Percentiles rank a stretch among this genome's conserved stretches.
phyloP scores from a whole-genome alignment of 805 yeast genomes.

The Candida tallmaniae region DNA sequence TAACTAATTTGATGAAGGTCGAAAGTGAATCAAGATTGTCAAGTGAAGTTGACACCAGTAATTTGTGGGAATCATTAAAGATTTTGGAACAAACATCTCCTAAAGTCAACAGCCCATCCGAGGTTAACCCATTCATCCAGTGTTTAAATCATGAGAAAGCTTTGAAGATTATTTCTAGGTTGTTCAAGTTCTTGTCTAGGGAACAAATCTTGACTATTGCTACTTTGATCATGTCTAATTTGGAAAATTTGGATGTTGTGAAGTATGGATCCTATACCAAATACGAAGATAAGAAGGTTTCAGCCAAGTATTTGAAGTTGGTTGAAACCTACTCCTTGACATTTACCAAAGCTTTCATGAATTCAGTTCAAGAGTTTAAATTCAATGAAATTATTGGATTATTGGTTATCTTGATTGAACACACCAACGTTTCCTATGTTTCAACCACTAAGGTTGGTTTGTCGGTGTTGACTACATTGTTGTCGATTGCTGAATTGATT shows the following conservation, averaged over 20 bases:
- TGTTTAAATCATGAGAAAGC: conserved; percentile 83
- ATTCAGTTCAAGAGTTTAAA: conserved; percentile 75
- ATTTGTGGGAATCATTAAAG: conserved; percentile 75
- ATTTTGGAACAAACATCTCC: conserved; percentile 58
- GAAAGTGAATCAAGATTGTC: conserved; percentile 55
- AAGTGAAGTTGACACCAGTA: conserved; percentile 30
- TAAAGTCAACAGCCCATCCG: conserved; percentile 44
- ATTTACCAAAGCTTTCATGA: conserved; percentile 77
- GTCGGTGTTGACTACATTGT: conserved; percentile 80
- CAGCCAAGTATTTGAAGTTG: conserved; percentile 50
- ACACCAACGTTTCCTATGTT: conserved; percentile 67
- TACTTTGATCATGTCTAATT: conserved; percentile 72
- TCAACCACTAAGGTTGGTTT: conserved; percentile 74
- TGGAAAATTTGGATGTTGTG: conserved; percentile 75
- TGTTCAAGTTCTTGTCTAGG: conserved; percentile 73
- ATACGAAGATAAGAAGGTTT: conserved; percentile 46
- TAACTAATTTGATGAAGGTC: conserved; percentile 67
- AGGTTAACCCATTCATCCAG: conserved; percentile 75
- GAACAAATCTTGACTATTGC: conserved; percentile 75
- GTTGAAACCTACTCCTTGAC: conserved; percentile 77
- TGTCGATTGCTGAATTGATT: conserved; percentile 88
- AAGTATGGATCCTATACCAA: conserved; percentile 75
- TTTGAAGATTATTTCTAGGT: conserved; percentile 81
- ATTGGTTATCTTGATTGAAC: conserved; percentile 63
- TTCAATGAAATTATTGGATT: conserved; percentile 76